Base-by-base conservation (phyloP, 2,329 filamentous ascomycete species). In the Keithomyces neogunnii region DNA sequence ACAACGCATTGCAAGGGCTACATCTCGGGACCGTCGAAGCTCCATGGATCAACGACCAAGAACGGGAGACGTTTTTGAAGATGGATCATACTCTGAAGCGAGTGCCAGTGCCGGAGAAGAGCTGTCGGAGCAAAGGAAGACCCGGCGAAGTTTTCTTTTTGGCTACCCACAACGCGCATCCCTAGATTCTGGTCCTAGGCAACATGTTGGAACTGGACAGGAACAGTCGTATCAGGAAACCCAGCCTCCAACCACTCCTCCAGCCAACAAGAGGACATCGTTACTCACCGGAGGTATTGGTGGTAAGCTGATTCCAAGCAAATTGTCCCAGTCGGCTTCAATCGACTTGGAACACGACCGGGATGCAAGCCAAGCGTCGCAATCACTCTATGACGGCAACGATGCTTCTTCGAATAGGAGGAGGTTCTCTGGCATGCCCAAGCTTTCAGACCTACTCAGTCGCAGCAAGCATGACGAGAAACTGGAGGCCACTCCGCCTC, bases 341-440 rank as follows among this genome's bases (percentile, higher is more conserved):
- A 60, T 63, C 2, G 60, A 53, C 30, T 33, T 61, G 6, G 49
- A 57, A 7, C 55, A 57, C 5, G 61, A 62, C 30, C 45, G 28
- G n/a, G 40, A 29, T 28, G 19, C n/a, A 19, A 10, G 28, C 3
- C 11, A n/a, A n/a, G 51, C n/a, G 54, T 50, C 29, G 36, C 49
- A 36, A 39, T 42, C 40, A 42, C 33, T 7, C 33, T 29, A 48
- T 5, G 48, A 40, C 33, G 40, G 48, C 39, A 47, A 53, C 40
- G 49, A 55, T 13, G 52, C 51, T 13, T 47, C 53, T 29, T 49
- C 57, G 3, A 51, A 56, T 11, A 77, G 74, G 62, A 76, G 74
- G 55, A 66, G 75, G 9, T 73, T 78, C 52, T 76, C 75, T 0
- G 69, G 64, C 19, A 58, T 69, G 10, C 50, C 60, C 29, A 62